Evolutionary conservation across 352 stramenopile genomes (phyloP).

Genomic region (Phytophthora niederhauseri): DNA sequence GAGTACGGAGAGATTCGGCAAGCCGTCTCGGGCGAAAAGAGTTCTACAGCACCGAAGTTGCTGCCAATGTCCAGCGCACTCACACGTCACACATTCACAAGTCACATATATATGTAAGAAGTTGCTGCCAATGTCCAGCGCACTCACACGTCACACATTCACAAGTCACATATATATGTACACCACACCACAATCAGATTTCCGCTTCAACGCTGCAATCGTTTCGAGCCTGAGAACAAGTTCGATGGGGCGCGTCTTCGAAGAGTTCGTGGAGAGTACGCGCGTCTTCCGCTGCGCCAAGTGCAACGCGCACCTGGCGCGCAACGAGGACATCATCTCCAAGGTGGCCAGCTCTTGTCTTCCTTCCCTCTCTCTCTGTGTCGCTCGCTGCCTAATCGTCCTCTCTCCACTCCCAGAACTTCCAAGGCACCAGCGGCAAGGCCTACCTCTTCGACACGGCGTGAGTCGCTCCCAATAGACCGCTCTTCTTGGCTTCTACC

Average conservation of each 20-base stretch:
- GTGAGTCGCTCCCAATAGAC: conserved; percentile 34
- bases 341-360: conserved; percentile 61
- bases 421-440: conserved; percentile 84
- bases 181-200: background rate
- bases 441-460: conserved; percentile 94
- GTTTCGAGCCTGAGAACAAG: conserved; percentile 14
- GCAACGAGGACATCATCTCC: conserved; percentile 94
- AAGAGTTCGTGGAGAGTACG: conserved; percentile 92
- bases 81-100: background rate
- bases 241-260: conserved; percentile 83
- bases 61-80: too few species aligned
- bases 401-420: conserved; percentile 54
- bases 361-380: background rate
- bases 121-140: too few species aligned
- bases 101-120: conserved; percentile 3
- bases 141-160: background rate
- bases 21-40: background rate
- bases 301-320: conserved; percentile 92
- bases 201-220: conserved; percentile 1
- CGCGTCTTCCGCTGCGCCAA: conserved; percentile 92
- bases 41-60: background rate
- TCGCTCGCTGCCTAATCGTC: background rate
- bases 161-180: conserved; percentile 9
- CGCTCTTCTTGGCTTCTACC: background rate
- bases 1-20: background rate